Percentiles rank a stretch among this genome's conserved stretches.
Evolutionary conservation across 371 early-diverging fungal genomes (phyloP).

Genomic region (Catenaria anguillulae): DNA sequence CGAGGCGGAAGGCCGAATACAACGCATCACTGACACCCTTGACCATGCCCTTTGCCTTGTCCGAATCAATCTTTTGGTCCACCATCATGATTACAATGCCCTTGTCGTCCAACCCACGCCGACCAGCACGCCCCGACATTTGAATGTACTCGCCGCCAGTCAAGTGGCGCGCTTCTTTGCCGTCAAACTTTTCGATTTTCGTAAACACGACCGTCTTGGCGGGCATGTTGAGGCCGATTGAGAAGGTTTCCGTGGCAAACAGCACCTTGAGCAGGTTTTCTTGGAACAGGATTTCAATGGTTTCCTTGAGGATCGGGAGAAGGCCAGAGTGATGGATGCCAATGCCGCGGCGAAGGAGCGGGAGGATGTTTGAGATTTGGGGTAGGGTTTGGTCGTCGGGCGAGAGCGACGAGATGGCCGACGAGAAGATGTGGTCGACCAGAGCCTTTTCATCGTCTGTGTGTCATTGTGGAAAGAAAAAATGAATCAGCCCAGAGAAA

Average conservation of each 20-base stretch:
- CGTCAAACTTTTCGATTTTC: conserved; percentile 94
- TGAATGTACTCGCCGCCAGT: conserved; percentile 98
- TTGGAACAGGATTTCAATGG: conserved; percentile 99
- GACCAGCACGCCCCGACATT: conserved; percentile 96
- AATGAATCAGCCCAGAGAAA: too few relatives aligned
- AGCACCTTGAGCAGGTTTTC: conserved; percentile 96
- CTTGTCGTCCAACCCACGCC: conserved; percentile 94
- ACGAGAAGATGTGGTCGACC: conserved; percentile 77
- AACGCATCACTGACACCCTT: conserved; percentile 88
- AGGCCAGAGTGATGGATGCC: conserved; percentile 99
- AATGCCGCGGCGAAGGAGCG: conserved; percentile 90
- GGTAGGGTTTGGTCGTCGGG: conserved; percentile 92
- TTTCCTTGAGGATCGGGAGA: conserved; percentile 97
- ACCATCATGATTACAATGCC: conserved; percentile 97
- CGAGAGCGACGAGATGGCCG: conserved; percentile 75
- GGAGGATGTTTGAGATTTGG: conserved; percentile 89
- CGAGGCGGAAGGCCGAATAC: conserved; percentile 95
- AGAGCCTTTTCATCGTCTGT: conserved; percentile 76
- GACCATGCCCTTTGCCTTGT: conserved; percentile 82
- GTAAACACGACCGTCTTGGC: conserved; percentile 99
- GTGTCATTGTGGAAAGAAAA: too few relatives aligned
- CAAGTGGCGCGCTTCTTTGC: conserved; percentile 73
- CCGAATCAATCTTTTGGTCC: conserved; percentile 91
- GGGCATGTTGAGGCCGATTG: conserved; percentile 99
- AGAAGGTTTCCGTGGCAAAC: conserved; percentile 99